Evolutionary conservation across 2,329 filamentous ascomycete species (phyloP).

Genomic region (Colletotrichum sojae): DNA sequence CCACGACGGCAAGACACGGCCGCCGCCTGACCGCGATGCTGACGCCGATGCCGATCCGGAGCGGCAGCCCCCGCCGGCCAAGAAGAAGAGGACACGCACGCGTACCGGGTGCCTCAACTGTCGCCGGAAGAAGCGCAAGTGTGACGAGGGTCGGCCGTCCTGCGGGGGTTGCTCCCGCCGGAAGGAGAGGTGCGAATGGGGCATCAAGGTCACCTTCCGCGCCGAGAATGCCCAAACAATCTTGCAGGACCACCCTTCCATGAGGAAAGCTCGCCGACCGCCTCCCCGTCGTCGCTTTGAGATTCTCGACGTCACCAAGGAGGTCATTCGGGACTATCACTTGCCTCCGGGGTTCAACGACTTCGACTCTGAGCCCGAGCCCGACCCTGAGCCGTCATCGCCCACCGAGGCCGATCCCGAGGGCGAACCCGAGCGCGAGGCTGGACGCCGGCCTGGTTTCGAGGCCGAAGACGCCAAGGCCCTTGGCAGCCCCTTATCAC

Average conservation of each 20-base stretch:
- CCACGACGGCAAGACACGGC: slow-evolving; percentile 1
- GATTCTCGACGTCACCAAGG: slow-evolving; percentile 54
- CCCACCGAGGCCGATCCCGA: not conserved
- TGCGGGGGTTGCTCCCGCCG: slow-evolving; percentile 53
- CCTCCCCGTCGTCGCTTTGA: slow-evolving; percentile 48
- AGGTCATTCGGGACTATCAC: slow-evolving; percentile 55
- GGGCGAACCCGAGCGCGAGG: not conserved
- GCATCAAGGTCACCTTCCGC: slow-evolving; percentile 55
- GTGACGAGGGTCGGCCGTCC: slow-evolving; percentile 53
- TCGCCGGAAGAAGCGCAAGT: slow-evolving; percentile 56
- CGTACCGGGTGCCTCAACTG: slow-evolving; percentile 56
- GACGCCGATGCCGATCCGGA: slow-evolving; percentile 21
- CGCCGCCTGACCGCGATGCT: not conserved
- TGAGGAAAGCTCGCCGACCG: slow-evolving; percentile 48
- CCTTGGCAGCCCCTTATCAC: slow-evolving; percentile 28
- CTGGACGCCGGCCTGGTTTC: not conserved
- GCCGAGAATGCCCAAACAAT: slow-evolving; percentile 54
- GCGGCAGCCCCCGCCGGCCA: slow-evolving; percentile 21
- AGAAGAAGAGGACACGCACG: slow-evolving; percentile 51
- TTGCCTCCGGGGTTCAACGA: slow-evolving; percentile 41
- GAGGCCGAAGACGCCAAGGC: slow-evolving; percentile 22
- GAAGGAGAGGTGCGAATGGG: slow-evolving; percentile 53
- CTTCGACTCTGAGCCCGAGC: slow-evolving; percentile 33
- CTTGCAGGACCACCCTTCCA: slow-evolving; percentile 51
- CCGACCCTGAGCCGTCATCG: slow-evolving; percentile 5